These are phyloP conservation scores for Cardamine chenopodiifolia DNA, from an alignment of 345 rosid species.

Conservation along the genomic window DNA sequence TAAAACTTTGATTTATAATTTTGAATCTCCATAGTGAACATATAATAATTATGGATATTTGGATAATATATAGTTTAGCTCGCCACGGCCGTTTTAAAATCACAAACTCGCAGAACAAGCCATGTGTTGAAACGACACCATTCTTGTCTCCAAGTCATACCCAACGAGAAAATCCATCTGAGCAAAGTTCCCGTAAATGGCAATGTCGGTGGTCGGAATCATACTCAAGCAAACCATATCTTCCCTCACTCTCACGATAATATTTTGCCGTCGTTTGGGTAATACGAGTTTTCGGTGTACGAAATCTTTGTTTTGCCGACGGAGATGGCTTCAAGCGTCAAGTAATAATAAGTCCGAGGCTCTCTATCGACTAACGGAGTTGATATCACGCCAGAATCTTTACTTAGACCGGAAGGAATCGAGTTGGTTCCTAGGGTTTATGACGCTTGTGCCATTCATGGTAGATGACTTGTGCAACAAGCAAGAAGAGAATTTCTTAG, in stretches of 20 bases:
- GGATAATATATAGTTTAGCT: neutral
- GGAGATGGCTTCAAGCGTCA: conserved; percentile 52
- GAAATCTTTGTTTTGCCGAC: conserved; percentile 45
- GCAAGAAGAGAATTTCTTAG: conserved; percentile 66
- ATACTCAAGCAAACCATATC: conserved; percentile 50
- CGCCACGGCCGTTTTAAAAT: neutral
- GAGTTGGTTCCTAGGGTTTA: conserved; percentile 58
- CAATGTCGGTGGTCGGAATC: conserved; percentile 5
- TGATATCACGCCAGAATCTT: conserved; percentile 31
- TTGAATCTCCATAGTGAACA: too few species aligned
- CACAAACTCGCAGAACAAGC: conserved; percentile 46
- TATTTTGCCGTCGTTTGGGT: neutral
- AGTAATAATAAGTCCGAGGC: conserved; percentile 50
- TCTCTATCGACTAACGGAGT: conserved; percentile 51
- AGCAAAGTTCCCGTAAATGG: conserved; percentile 57
- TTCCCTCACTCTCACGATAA: conserved; percentile 34
- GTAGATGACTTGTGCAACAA: conserved; percentile 49
- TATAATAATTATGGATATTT: neutral
- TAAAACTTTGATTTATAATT: too few species aligned
- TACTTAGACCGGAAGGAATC: conserved; percentile 45
- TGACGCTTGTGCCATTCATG: conserved; percentile 42
- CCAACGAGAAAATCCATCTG: conserved; percentile 60
- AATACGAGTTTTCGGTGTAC: conserved; percentile 35
- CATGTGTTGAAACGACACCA: conserved; percentile 51
- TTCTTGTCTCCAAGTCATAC: conserved; percentile 45